These are phyloP conservation scores for Rhizopogon roseolus DNA, from an alignment of 768 basidiomycete species.

Conservation along the genomic window DNA sequence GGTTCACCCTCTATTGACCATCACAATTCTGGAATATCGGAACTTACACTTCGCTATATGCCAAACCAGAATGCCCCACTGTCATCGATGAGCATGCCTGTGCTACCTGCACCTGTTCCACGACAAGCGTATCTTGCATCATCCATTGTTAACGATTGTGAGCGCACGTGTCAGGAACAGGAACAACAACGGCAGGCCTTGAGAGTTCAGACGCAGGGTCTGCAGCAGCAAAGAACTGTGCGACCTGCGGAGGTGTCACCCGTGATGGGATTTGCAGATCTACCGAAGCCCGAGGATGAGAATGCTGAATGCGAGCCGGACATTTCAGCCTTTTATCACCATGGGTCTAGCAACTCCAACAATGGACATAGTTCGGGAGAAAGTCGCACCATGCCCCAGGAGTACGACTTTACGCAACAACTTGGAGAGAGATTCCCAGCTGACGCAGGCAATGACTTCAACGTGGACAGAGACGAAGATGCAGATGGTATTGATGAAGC, in stretches of 20 bases:
- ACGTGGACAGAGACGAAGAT: slow-evolving; percentile 18
- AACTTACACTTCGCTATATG: slow-evolving; percentile 20
- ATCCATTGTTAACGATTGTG: slow-evolving; percentile 26
- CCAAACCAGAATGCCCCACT: slow-evolving; percentile 12
- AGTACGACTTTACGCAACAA: slow-evolving; percentile 14
- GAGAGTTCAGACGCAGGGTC: slow-evolving; percentile 26
- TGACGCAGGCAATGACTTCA: slow-evolving; percentile 11
- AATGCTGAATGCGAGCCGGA: slow-evolving; percentile 32
- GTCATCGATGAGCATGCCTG: slow-evolving; percentile 16
- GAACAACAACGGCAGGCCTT: slow-evolving; percentile 27
- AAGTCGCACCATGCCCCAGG: slow-evolving; percentile 4
- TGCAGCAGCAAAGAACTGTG: slow-evolving; percentile 27
- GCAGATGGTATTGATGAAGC: slow-evolving; percentile 21
- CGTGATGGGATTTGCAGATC: slow-evolving; percentile 22
- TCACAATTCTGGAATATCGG: not conserved
- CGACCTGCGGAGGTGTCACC: slow-evolving; percentile 29
- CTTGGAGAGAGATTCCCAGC: slow-evolving; percentile 16
- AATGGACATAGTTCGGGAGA: slow-evolving; percentile 25
- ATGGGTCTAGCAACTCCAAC: slow-evolving; percentile 6
- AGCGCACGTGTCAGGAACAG: slow-evolving; percentile 35
- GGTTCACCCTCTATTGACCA: not conserved
- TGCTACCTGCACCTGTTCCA: slow-evolving; percentile 27
- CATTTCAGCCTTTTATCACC: slow-evolving; percentile 22
- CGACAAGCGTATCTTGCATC: slow-evolving; percentile 27
- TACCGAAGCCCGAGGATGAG: slow-evolving; percentile 26